Base-by-base conservation (phyloP, 2,329 filamentous ascomycete species). In the Stagonosporopsis vannaccii region DNA sequence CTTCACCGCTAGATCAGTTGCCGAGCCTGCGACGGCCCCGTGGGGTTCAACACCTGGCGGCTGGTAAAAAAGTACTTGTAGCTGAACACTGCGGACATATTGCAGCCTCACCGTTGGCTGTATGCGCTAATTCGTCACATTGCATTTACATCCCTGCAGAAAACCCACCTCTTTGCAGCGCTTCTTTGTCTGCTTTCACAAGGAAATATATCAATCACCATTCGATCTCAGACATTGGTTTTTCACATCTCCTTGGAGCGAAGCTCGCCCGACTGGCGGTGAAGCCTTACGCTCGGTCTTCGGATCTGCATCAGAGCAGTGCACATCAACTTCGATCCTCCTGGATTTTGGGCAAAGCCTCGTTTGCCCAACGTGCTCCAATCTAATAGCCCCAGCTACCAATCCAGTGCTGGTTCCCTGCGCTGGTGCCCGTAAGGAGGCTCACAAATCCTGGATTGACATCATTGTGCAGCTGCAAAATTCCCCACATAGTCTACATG, bases 1-100 rank as follows among this genome's bases (percentile, higher is more conserved):
- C 46, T 60, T 63, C 64, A 67, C 66, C 64, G 66, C 66, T 56
- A 61, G 43, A 57, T 62, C 44, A 43, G 12, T 46, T 60, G 55
- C 45, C 58, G 51, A 60, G 60, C 49, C 44, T 44, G 44, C 53
- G 50, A 51, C 37, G 8, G 58, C 57, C 59, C 58, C 51, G 56
- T 59, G 58, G 58, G 58, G 50, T 60, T 47, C 42, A 22, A 52
- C 43, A 45, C 22, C 28, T 35, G 11, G 11, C 33, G 42, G 43
- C 42, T 47, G 47, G 23, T 25, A 56, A n/a, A 28, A 28, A 17
- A 22, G 6, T n/a, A 32, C 47, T 17, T 47, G 30, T 42, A 41
- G 28, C 22, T 51, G 36, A 22, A 46, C 26, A 37, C 28, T 42
- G 42, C 43, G 17, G 42, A 43, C 43, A 49, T 44, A 36, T 37